A percentile compares a stretch with the other conserved stretches of the same genome.
Conservation (phyloP, 225 moss, liverwort and hornwort genomes). For the Pseudoscleropodium purum region DNA sequence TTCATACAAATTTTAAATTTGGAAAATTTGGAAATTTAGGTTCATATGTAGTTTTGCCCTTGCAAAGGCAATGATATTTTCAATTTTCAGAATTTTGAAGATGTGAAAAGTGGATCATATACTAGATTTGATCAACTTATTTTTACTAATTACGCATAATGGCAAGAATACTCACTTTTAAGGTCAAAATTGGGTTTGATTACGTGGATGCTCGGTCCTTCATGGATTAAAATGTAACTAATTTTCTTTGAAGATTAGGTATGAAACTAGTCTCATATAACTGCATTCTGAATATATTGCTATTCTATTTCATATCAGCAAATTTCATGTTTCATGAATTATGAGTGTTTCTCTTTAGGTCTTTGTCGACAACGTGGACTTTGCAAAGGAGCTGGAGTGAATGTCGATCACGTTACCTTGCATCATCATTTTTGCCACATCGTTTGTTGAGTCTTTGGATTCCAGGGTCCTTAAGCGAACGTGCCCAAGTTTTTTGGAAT, state of each 20-base stretch:
- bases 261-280: background rate
- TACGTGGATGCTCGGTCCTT: background rate
- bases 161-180: background rate
- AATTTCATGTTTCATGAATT: background rate
- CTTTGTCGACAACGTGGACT: conserved; percentile 90
- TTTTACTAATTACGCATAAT: background rate
- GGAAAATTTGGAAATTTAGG: background rate
- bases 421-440: background rate
- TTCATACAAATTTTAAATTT: background rate
- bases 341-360: conserved; percentile 33
- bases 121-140: background rate
- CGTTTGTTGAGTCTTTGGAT: background rate
- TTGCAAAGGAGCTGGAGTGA: conserved; percentile 78
- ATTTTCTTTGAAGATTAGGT: background rate
- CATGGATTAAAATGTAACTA: background rate
- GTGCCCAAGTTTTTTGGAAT: background rate
- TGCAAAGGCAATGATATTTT: background rate
- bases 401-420: background rate
- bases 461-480: background rate
- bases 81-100: background rate
- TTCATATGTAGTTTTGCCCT: background rate
- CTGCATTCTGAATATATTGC: background rate
- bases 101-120: background rate
- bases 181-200: background rate
- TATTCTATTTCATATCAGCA: background rate